Evolutionary conservation across 169 alveolate genomes (phyloP), one percentile per base, ranked within the genome.

Genomic region (Plasmodium sp.): DNA sequence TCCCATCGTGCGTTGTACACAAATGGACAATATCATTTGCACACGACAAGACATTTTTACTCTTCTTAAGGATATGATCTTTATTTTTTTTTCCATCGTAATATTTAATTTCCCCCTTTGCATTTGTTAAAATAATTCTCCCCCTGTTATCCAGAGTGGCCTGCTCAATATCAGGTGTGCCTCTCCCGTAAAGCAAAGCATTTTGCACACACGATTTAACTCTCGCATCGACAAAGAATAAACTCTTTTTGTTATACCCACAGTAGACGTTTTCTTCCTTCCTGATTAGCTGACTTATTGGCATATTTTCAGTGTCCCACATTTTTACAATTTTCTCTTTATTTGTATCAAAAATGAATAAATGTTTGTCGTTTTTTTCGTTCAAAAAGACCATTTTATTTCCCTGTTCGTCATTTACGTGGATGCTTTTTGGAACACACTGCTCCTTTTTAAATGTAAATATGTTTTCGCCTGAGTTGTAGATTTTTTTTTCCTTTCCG

Each of bases 61-160:
- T 58, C 67, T 79, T 86, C 71, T 86, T 86, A 16, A 86, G 79
- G 48, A 58, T 36, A 80, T 86, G 45, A 56, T 36, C n/a, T 54
- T 86, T 86, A 79, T 86, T 86, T 86, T 77, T 51, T 86, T 77
- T 79, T 33, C 94, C 94, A 86, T 86, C 94, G 33, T 77, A 86
- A 86, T 86, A 86, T 86, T 86, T 86, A 36, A 86, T 27, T 67
- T 86, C 94, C 3, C 94, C 94, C 4, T 33, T 34, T 12, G 86
- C 54, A 36, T 77, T 86, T 22, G 67, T 77, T 43, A 77, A 48
- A 2, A 58, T 80, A 33, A 86, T 86, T 86, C 88, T 75, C 1
- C 94, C 94, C 22, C n/a, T 54, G 48, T 86, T 62, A 43, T 86
- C 94, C 86, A 86, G 45, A 77, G 88, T 86, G 10, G 94, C 90